A percentile compares a stretch with the other conserved stretches of the same genome.
Evolutionary conservation across 2,329 filamentous ascomycete species (phyloP).

Genomic region (Stagonosporopsis rhizophila): DNA sequence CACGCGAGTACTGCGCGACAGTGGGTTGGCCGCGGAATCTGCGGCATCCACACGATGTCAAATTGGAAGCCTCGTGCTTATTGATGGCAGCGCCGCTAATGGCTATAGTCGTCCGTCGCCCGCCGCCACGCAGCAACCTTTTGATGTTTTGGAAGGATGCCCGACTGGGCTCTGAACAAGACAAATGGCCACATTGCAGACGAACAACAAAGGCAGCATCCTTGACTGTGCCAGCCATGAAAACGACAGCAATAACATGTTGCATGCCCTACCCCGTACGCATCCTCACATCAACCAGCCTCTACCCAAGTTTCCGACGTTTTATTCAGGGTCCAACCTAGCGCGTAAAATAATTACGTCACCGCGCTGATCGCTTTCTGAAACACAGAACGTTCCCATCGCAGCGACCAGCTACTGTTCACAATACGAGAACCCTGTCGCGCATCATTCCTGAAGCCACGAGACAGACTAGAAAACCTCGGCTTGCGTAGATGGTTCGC

Average conservation of each 20-base stretch:
- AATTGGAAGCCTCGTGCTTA: constrained; percentile 15
- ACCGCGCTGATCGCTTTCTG: constrained; percentile 21
- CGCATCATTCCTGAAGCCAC: constrained; percentile 26
- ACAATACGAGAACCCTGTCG: constrained; percentile 12
- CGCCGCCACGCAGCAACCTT: constrained; percentile 22
- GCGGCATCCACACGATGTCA: constrained; percentile 24
- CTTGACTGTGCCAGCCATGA: constrained; percentile 9
- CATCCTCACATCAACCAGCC: constrained; percentile 8
- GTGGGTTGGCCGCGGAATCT: constrained; percentile 29
- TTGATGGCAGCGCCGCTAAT: constrained; percentile 26
- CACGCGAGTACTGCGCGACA: constrained; percentile 25
- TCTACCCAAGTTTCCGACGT: constrained; percentile 2
- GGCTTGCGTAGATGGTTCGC: constrained; percentile 24
- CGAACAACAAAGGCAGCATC: constrained; percentile 19
- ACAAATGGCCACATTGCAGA: constrained; percentile 4
- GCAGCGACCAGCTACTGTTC: constrained; percentile 26
- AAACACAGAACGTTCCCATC: constrained; percentile 22
- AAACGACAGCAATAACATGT: background rate
- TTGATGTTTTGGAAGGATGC: constrained; percentile 20
- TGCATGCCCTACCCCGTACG: constrained; percentile 2
- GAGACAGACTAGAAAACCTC: constrained; percentile 17
- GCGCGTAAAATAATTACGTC: constrained; percentile 28
- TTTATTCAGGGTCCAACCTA: constrained; percentile 21
- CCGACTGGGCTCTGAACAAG: constrained; percentile 6
- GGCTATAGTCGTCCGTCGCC: constrained; percentile 5